Percentiles rank a stretch among this genome's conserved stretches.
These are phyloP conservation scores for Aspergillus vadensis DNA, from an alignment of 2,329 filamentous ascomycete species.

Conservation along the genomic window DNA sequence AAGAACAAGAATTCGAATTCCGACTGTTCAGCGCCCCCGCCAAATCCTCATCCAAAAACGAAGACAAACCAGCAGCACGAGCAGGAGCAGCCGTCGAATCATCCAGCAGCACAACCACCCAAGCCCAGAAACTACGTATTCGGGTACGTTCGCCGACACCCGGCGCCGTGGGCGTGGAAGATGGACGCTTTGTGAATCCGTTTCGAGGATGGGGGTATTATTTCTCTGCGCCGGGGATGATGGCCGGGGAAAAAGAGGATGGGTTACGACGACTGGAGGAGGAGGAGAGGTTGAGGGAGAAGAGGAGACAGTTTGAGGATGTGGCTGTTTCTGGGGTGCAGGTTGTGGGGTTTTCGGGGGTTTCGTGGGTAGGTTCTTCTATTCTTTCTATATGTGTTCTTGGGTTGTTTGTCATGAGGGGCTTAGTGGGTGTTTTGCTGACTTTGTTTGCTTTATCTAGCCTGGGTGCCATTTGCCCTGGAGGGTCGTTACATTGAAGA, in stretches of 20 bases:
- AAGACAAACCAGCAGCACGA: too few species aligned
- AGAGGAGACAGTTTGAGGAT: slow-evolving; percentile 37
- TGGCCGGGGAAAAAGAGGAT: slow-evolving; percentile 20
- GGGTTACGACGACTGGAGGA: slow-evolving; percentile 11
- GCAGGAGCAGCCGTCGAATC: neutral
- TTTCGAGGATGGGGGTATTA: slow-evolving; percentile 48
- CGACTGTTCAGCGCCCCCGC: slow-evolving; percentile 41
- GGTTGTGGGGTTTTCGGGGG: slow-evolving; percentile 33
- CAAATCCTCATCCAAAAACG: too few species aligned
- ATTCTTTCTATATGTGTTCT: neutral
- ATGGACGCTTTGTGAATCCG: slow-evolving; percentile 43
- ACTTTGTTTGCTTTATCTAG: slow-evolving; percentile 19
- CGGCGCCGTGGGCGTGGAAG: slow-evolving; percentile 23
- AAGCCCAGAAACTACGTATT: slow-evolving; percentile 41
- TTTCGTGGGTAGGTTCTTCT: slow-evolving; percentile 37
- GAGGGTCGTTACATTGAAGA: slow-evolving; percentile 42
- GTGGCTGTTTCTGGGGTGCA: slow-evolving; percentile 40
- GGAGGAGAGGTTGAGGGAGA: slow-evolving; percentile 20
- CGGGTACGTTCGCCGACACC: slow-evolving; percentile 44
- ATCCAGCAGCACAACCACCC: too few species aligned
- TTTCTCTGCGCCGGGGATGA: slow-evolving; percentile 38
- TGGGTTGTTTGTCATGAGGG: neutral
- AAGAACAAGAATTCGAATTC: slow-evolving; percentile 49
- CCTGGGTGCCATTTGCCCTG: slow-evolving; percentile 46
- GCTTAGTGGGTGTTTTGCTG: neutral